Conservation (phyloP, 495 filamentous ascomycete genomes). For the Glonium stellatum region DNA sequence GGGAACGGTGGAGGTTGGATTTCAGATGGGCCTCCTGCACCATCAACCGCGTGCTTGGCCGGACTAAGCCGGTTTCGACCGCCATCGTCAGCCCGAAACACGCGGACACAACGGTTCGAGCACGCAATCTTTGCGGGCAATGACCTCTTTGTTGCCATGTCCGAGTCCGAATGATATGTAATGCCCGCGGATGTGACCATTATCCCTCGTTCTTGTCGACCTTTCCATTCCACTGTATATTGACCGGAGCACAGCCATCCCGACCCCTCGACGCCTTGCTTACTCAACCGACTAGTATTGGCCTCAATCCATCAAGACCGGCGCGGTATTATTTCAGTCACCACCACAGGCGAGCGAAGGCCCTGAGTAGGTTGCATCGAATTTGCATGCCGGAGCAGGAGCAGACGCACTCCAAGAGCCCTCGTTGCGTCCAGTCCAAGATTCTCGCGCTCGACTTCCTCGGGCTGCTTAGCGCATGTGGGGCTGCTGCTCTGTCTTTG, state of each 20-base stretch:
- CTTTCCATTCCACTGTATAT: neutral
- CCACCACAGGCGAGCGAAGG: neutral
- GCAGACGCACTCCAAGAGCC: neutral
- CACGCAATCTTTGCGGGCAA: constrained; percentile 3
- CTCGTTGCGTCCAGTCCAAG: neutral
- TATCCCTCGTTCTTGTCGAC: neutral
- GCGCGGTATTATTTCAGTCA: neutral
- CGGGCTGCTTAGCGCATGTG: constrained; percentile 2
- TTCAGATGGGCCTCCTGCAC: neutral
- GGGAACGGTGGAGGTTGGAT: constrained; percentile 1
- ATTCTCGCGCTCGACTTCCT: constrained; percentile 1
- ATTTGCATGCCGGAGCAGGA: neutral
- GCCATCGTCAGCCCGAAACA: constrained; percentile 1
- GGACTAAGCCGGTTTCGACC: neutral
- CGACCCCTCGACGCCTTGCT: neutral
- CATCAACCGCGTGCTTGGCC: neutral
- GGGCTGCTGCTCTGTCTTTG: neutral
- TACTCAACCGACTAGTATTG: neutral
- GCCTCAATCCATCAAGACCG: neutral
- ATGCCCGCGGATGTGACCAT: neutral
- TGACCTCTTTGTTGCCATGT: neutral
- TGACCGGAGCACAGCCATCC: neutral
- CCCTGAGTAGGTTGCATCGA: neutral
- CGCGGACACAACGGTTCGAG: neutral
- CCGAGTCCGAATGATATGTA: neutral